Conservation (phyloP, 805 yeast genomes). For the Metschnikowia borealis region DNA sequence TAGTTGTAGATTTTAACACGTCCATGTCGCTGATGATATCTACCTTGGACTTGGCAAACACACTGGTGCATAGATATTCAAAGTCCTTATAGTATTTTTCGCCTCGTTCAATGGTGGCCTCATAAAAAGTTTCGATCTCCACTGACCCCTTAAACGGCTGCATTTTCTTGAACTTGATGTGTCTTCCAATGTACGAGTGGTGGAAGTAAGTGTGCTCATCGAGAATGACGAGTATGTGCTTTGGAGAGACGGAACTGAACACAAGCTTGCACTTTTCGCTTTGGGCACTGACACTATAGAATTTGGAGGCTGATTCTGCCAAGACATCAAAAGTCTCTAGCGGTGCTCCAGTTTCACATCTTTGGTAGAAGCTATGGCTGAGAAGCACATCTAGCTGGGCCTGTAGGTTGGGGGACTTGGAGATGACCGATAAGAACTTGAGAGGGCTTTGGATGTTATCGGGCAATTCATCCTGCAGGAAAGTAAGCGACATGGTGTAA, state of each 20-base stretch:
- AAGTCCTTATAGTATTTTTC: conserved; percentile 11
- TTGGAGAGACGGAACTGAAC: conserved; percentile 4
- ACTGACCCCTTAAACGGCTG: conserved; percentile 14
- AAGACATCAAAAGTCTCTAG: conserved; percentile 2
- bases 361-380: background rate
- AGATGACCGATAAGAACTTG: conserved; percentile 7
- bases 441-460: conserved; percentile 9
- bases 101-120: background rate
- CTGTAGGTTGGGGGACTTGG: background rate
- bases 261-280: conserved; percentile 3
- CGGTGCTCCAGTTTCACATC: conserved; percentile 2
- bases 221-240: background rate
- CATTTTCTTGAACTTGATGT: conserved; percentile 9
- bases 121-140: conserved; percentile 2
- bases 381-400: background rate
- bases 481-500: background rate
- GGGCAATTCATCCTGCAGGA: conserved; percentile 5
- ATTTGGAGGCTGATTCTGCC: background rate
- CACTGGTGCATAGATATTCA: conserved; percentile 4
- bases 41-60: conserved; percentile 6
- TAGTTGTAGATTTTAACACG: background rate
- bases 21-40: background rate
- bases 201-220: conserved; percentile 13
- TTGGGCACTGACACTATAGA: conserved; percentile 3
- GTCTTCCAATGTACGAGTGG: conserved; percentile 14